Evolutionary conservation across 2,329 filamentous ascomycete genomes (phyloP), one percentile per base, ranked within the genome.

Genomic region (Fusarium sp.): DNA sequence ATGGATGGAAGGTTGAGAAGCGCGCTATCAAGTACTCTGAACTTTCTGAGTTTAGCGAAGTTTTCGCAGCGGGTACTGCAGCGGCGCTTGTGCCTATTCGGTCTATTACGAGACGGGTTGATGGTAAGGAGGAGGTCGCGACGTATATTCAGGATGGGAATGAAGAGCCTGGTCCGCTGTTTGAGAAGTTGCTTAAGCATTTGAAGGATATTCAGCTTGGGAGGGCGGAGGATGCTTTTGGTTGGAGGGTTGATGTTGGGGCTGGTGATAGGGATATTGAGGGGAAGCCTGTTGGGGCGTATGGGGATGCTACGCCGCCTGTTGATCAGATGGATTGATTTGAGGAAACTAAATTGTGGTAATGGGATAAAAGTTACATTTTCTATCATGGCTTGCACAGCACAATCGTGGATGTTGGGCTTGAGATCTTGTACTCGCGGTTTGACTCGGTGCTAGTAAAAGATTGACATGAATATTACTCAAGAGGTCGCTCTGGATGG

Each of bases 31-130:
- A 86, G 80, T 90, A 89, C 77, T 73, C 79, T 20, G 88, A 90
- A 75, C 83, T 90, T 20, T 80, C 83, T 13, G 71, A 77, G 56
- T 88, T 88, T 73, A 78, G 76, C 53, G 95, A 98, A 81, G 90
- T 99, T 55, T 90, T 98, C 81, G 96, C 95, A 6, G 94, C 94
- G 4, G 95, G 95, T 3, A 98, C 95, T 1, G 95, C 95, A 0
- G 95, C 94, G 0, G 93, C 93, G 1, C 85, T 99, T 57, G 94
- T 98, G 5, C 95, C 95, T 2, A 96, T 98, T 80, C 92, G 92
- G 67, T 96, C 92, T 73, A 97, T 98, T 79, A 96, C 93, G 4
- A 89, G 94, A 75, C 87, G 84, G 45, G 67, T 82, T 12, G 80
- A 79, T 55, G 73, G 61, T 8, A 70, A 59, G 20, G 72, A 71